Conservation (phyloP, 2,329 filamentous ascomycete species). For the Trichoderma sp. region DNA sequence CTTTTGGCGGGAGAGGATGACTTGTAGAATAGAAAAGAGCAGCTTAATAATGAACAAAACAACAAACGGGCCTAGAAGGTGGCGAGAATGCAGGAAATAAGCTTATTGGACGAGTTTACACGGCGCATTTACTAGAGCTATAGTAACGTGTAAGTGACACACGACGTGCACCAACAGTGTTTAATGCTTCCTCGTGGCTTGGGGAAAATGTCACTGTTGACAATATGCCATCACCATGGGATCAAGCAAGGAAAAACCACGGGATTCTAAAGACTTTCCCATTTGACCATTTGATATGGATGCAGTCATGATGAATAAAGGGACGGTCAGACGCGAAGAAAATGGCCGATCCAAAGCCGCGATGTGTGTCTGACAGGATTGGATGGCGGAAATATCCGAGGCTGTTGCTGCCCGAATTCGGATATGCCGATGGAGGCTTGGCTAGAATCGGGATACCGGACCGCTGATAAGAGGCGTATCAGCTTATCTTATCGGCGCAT, state of each 20-base stretch:
- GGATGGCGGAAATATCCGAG: background rate
- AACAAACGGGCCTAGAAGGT: background rate
- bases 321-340: background rate
- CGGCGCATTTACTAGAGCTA: background rate
- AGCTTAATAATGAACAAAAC: background rate
- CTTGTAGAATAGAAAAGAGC: constrained; percentile 24
- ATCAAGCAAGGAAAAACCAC: background rate
- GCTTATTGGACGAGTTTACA: background rate
- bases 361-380: background rate
- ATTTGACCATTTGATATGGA: background rate
- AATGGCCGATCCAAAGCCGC: background rate
- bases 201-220: background rate
- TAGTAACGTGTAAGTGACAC: background rate
- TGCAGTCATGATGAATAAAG: background rate
- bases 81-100: background rate
- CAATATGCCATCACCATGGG: background rate
- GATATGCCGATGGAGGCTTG: background rate
- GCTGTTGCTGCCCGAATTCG: background rate
- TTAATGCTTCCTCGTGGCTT: background rate
- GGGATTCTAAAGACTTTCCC: background rate
- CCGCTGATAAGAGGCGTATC: background rate
- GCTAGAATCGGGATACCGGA: constrained; percentile 6
- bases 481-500: constrained; percentile 16
- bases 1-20: constrained; percentile 71
- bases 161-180: background rate